Evolutionary conservation across 1,139 yeast species (phyloP).

Genomic region (Candida sp.): DNA sequence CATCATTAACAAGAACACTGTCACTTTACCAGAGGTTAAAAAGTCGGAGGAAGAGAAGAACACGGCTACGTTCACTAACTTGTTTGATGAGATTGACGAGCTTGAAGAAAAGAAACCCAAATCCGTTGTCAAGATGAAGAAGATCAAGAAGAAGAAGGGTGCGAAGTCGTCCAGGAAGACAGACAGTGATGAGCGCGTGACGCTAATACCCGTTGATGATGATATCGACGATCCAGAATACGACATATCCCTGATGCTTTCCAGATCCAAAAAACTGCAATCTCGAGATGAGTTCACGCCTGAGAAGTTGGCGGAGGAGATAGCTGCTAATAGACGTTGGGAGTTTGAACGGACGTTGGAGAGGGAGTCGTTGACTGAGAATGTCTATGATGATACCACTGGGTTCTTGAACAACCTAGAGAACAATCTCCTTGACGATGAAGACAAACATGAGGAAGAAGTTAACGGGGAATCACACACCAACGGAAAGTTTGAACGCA

Average conservation of each 20-base stretch:
- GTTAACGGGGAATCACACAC: background rate
- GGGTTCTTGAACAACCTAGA: constrained; percentile 55
- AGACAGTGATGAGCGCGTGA: background rate
- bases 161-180: constrained; percentile 17
- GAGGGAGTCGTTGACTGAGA: constrained; percentile 21
- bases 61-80: constrained; percentile 12
- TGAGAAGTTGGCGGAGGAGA: constrained; percentile 53
- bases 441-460: background rate
- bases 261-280: constrained; percentile 44
- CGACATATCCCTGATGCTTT: constrained; percentile 50
- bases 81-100: constrained; percentile 27
- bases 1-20: constrained; percentile 8
- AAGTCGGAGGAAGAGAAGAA: constrained; percentile 10
- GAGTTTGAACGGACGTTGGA: constrained; percentile 34
- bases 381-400: constrained; percentile 59
- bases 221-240: constrained; percentile 23
- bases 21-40: constrained; percentile 10
- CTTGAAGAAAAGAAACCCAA: constrained; percentile 43
- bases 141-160: constrained; percentile 32
- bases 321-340: constrained; percentile 32
- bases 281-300: constrained; percentile 33
- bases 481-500: constrained; percentile 2
- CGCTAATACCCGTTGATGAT: constrained; percentile 21
- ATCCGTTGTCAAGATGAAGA: constrained; percentile 51
- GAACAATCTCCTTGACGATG: constrained; percentile 10